These are phyloP conservation scores for Kodamaea kaohsiungensis DNA, from an alignment of 805 yeast species.

Conservation along the genomic window DNA sequence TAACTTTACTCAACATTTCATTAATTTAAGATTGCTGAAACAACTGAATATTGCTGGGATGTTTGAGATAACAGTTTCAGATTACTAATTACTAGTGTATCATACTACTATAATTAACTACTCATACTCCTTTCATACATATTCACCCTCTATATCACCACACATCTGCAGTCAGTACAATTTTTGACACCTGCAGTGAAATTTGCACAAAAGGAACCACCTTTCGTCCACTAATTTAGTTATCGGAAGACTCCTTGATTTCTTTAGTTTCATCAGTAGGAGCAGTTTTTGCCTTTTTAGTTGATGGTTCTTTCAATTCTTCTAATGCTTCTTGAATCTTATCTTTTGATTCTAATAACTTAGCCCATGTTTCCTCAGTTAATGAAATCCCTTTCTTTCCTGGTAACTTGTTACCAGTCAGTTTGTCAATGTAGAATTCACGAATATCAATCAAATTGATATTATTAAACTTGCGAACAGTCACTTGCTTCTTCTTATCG, in stretches of 20 bases:
- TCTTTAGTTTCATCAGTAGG: neutral
- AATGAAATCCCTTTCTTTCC: constrained; percentile 77
- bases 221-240: neutral
- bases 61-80: too few relatives aligned
- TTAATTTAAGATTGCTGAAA: too few relatives aligned
- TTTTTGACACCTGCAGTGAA: neutral
- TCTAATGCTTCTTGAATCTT: constrained; percentile 54
- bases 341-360: constrained; percentile 45
- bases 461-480: constrained; percentile 72
- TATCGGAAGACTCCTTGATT: neutral
- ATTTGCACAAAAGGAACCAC: neutral
- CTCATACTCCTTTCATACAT: too few relatives aligned
- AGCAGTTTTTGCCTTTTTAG: neutral
- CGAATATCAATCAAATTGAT: constrained; percentile 75
- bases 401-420: constrained; percentile 65
- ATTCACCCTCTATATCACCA: too few relatives aligned
- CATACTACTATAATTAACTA: too few relatives aligned
- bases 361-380: constrained; percentile 56
- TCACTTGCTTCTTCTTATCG: constrained; percentile 57
- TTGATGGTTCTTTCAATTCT: constrained; percentile 23
- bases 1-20: too few relatives aligned
- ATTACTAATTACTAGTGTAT: too few relatives aligned
- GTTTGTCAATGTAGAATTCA: constrained; percentile 63
- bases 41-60: too few relatives aligned
- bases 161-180: neutral